phyloP scores from a whole-genome alignment of 371 early-diverging fungal genomes.

The Rhizomucor pusillus region DNA sequence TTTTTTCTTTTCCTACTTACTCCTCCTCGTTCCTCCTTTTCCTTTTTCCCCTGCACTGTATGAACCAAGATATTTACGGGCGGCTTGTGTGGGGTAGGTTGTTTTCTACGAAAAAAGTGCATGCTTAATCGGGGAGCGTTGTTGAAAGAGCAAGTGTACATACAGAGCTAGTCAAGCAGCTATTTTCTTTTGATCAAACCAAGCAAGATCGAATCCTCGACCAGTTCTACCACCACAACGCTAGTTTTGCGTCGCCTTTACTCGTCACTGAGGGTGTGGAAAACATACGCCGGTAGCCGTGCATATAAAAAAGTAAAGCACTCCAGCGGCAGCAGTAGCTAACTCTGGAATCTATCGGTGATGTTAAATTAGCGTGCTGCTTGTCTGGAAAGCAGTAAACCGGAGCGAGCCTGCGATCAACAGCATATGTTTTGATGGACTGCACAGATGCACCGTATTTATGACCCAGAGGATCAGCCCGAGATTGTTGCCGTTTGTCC shows the following conservation, averaged over 20 bases:
- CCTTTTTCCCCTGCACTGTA: too few relatives aligned
- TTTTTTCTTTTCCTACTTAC: too few relatives aligned
- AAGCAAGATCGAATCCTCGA: slow-evolving; percentile 39
- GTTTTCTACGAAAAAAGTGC: too few relatives aligned
- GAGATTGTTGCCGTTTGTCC: slow-evolving; percentile 17
- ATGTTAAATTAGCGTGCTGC: slow-evolving; percentile 22
- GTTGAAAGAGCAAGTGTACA: too few relatives aligned
- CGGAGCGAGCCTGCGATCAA: slow-evolving; percentile 16
- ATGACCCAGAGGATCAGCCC: slow-evolving; percentile 25
- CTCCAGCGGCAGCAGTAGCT: too few relatives aligned
- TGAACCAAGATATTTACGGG: too few relatives aligned
- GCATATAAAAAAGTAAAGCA: too few relatives aligned
- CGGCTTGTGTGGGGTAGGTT: too few relatives aligned
- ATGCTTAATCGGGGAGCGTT: too few relatives aligned
- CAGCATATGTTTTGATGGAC: slow-evolving; percentile 22
- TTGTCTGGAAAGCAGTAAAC: slow-evolving; percentile 26
- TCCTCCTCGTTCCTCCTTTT: too few relatives aligned
- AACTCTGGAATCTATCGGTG: too few relatives aligned
- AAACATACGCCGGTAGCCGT: slow-evolving; percentile 56
- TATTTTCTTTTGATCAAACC: slow-evolving; percentile 43
- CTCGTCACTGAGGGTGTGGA: slow-evolving; percentile 55
- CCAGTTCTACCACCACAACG: slow-evolving; percentile 41
- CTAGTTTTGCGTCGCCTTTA: slow-evolving; percentile 46
- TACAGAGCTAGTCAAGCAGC: slow-evolving; percentile 39
- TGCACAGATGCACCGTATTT: slow-evolving; percentile 14